Conservation (phyloP, 805 yeast species). For the Tetrapisispora phaffii region DNA sequence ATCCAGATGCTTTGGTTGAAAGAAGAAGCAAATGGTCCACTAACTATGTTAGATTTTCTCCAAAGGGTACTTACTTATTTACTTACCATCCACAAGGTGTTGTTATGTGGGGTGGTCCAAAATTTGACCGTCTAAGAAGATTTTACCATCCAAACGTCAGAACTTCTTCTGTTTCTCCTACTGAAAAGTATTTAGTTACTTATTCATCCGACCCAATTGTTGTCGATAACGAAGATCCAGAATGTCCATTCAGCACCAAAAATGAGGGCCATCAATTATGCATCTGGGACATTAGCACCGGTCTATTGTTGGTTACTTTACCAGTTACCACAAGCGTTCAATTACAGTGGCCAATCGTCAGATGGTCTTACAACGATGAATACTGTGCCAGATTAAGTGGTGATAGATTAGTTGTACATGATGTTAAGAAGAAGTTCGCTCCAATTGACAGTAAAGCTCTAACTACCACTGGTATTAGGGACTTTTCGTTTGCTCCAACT, state of each 20-base stretch:
- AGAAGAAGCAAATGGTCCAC: slow-evolving; percentile 82
- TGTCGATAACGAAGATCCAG: slow-evolving; percentile 49
- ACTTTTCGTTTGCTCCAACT: slow-evolving; percentile 92
- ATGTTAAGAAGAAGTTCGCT: slow-evolving; percentile 60
- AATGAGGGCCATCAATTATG: slow-evolving; percentile 90
- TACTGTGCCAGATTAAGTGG: slow-evolving; percentile 94
- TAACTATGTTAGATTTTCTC: slow-evolving; percentile 81
- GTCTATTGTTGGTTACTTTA: slow-evolving; percentile 79
- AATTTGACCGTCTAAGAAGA: slow-evolving; percentile 62
- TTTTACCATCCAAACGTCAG: slow-evolving; percentile 85
- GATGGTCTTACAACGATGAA: slow-evolving; percentile 89
- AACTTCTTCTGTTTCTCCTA: slow-evolving; percentile 84
- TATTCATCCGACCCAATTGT: slow-evolving; percentile 78
- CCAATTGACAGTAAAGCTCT: slow-evolving; percentile 78
- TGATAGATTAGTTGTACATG: slow-evolving; percentile 85
- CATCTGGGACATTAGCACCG: slow-evolving; percentile 82
- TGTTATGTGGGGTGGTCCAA: slow-evolving; percentile 90
- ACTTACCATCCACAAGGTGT: slow-evolving; percentile 91
- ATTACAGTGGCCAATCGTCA: slow-evolving; percentile 90
- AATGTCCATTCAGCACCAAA: slow-evolving; percentile 75
- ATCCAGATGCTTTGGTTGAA: slow-evolving; percentile 60
- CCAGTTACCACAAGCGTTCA: slow-evolving; percentile 65
- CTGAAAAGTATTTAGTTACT: slow-evolving; percentile 82
- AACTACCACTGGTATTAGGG: slow-evolving; percentile 74
- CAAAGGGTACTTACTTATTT: slow-evolving; percentile 80